A percentile compares a stretch with the other conserved stretches of the same genome.
Conservation (phyloP, 1,284 basidiomycete genomes). For the Coniferiporia sulphurascens region DNA sequence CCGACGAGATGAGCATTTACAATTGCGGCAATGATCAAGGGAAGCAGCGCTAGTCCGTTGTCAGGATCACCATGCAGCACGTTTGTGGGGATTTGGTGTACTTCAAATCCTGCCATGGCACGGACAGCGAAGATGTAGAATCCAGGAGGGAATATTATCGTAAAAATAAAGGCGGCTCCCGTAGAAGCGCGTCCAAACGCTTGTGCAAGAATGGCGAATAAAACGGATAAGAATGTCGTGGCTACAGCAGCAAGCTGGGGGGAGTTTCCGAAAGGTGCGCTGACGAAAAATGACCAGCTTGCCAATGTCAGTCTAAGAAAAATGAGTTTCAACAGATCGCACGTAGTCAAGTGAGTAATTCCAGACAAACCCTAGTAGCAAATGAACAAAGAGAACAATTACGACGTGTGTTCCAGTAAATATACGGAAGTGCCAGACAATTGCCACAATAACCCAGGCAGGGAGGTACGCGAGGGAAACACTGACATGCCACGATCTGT, state of each 20-base stretch:
- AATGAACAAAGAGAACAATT: constrained; percentile 58
- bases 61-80: constrained; percentile 55
- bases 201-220: constrained; percentile 67
- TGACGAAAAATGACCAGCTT: constrained; percentile 66
- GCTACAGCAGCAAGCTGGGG: constrained; percentile 68
- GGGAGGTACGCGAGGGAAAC: constrained; percentile 53
- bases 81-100: constrained; percentile 46
- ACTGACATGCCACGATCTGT: constrained; percentile 64
- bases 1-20: constrained; percentile 36
- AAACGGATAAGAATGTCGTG: constrained; percentile 59
- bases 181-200: constrained; percentile 44
- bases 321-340: neutral
- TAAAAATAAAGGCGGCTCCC: constrained; percentile 52
- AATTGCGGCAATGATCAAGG: constrained; percentile 57
- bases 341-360: constrained; percentile 15
- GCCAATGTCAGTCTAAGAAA: constrained; percentile 45
- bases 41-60: constrained; percentile 49
- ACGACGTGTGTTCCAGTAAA: constrained; percentile 59
- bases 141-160: constrained; percentile 68
- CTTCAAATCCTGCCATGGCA: constrained; percentile 64
- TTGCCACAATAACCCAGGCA: constrained; percentile 60
- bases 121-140: constrained; percentile 71
- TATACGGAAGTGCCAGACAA: constrained; percentile 60
- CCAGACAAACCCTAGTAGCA: constrained; percentile 49
- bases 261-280: constrained; percentile 64